phyloP scores from a whole-genome alignment of 2,329 filamentous ascomycete species.

The Helotiales sp. region DNA sequence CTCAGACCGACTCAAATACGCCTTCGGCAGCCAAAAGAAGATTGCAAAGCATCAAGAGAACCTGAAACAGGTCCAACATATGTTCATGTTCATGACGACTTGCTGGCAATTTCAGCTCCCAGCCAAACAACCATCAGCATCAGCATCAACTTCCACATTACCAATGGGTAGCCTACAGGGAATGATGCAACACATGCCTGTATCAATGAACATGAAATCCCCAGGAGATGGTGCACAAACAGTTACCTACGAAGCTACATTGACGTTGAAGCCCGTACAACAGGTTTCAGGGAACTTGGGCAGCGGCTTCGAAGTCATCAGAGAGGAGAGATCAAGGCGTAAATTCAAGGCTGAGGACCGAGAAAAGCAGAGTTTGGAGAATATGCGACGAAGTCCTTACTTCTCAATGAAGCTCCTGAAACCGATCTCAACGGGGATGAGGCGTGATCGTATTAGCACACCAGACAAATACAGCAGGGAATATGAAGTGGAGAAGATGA shows the following conservation, averaged over 20 bases:
- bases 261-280: conserved; percentile 6
- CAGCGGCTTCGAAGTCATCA: not conserved
- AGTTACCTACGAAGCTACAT: conserved; percentile 7
- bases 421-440: not conserved
- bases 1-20: conserved; percentile 12
- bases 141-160: not conserved
- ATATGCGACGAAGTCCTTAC: conserved; percentile 17
- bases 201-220: conserved; percentile 3
- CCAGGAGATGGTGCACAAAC: not conserved
- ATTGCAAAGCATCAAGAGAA: conserved; percentile 12
- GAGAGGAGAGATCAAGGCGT: not conserved
- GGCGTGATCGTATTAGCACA: not conserved
- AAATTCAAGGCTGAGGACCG: not conserved
- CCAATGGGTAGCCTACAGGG: not conserved
- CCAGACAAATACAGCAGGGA: not conserved
- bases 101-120: conserved; percentile 19
- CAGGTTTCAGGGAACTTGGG: not conserved
- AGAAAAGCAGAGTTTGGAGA: conserved; percentile 6
- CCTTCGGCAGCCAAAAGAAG: conserved; percentile 15
- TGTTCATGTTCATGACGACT: conserved; percentile 23
- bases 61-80: conserved; percentile 17
- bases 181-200: conserved; percentile 5
- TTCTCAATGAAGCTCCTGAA: conserved; percentile 5
- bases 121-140: not conserved
- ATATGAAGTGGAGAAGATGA: not conserved